These are phyloP conservation scores for Nasturtium officinale DNA, from an alignment of 345 rosid species.

Conservation along the genomic window DNA sequence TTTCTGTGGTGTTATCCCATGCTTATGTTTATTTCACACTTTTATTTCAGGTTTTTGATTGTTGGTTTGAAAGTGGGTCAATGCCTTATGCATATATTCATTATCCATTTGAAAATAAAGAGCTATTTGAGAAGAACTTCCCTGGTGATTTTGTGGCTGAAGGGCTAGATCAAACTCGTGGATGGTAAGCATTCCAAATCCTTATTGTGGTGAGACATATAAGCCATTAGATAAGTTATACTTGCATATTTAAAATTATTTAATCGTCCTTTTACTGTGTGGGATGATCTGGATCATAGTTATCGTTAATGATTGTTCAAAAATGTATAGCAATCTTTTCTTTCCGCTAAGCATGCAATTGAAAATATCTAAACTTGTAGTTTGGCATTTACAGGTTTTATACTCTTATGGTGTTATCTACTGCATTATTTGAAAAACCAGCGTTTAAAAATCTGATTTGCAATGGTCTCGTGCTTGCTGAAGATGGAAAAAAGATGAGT, in stretches of 20 bases:
- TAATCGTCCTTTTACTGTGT: background rate
- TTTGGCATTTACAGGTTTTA: constrained; percentile 65
- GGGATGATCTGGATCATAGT: constrained; percentile 7
- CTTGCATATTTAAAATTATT: constrained; percentile 2
- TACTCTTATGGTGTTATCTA: constrained; percentile 97
- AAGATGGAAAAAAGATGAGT: constrained; percentile 99
- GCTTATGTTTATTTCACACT: constrained; percentile 6
- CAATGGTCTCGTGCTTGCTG: constrained; percentile 96
- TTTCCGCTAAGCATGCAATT: background rate
- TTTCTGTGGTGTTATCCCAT: constrained; percentile 11
- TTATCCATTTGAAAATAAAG: constrained; percentile 94
- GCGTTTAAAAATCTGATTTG: constrained; percentile 92
- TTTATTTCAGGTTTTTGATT: constrained; percentile 83
- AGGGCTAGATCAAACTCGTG: constrained; percentile 99
- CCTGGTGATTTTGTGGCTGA: constrained; percentile 99
- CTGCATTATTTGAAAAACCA: constrained; percentile 96
- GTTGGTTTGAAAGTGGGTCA: constrained; percentile 99
- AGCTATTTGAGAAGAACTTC: constrained; percentile 85
- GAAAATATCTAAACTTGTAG: background rate
- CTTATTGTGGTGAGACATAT: background rate
- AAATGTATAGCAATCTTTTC: background rate
- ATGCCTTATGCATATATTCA: constrained; percentile 99
- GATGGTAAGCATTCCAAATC: constrained; percentile 68
- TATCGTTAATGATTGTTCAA: background rate
- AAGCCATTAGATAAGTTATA: constrained; percentile 2